Base-by-base conservation (phyloP, 2,329 filamentous ascomycete species). In the Lasiodiplodia theobromae region DNA sequence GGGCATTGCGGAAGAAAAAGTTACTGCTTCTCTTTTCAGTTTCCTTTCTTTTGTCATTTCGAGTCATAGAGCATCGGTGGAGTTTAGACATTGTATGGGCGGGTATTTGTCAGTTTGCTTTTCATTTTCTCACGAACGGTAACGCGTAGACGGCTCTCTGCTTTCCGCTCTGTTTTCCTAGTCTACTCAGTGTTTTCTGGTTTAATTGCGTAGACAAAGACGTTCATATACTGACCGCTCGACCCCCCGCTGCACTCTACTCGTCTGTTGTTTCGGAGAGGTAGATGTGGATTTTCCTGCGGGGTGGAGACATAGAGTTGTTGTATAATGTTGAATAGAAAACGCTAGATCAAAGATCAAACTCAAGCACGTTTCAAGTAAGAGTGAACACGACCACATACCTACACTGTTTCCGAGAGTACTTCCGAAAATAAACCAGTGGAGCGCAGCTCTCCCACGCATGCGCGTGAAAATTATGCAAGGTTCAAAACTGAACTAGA, bases 71-170 rank as follows among this genome's bases (percentile, higher is more conserved):
- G 60, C 60, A 64, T 64, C 31, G 44, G 28, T 52, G 60, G 60
- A 52, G 60, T 64, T 52, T 10, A n/a, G 31, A 38, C 16, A 47
- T 44, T 8, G 16, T 28, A 28, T 10, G 21, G 60, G 60, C 21
- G 60, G 60, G 28, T 12, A 49, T 23, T 14, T 51, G 38, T 21
- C 5, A 52, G 58, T 51, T 51, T 63, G 2, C 3, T 25, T 38
- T 52, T 49, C 25, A n/a, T 52, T 51, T 28, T 62, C 28, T 64
- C 23, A 64, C 60, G 60, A 64, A 31, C 11, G n/a, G 12, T 64
- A 38, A 64, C 31, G 60, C 60, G 60, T 64, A 64, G 60, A 64
- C 60, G 60, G 60, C 60, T 64, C 60, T 62, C 47, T 64, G 60
- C 60, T 64, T 64, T 64, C 16, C 40, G 25, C n/a, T 31, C 28